Conservation (phyloP, 306 rosid species). For the Gynostemma pentaphyllum region DNA sequence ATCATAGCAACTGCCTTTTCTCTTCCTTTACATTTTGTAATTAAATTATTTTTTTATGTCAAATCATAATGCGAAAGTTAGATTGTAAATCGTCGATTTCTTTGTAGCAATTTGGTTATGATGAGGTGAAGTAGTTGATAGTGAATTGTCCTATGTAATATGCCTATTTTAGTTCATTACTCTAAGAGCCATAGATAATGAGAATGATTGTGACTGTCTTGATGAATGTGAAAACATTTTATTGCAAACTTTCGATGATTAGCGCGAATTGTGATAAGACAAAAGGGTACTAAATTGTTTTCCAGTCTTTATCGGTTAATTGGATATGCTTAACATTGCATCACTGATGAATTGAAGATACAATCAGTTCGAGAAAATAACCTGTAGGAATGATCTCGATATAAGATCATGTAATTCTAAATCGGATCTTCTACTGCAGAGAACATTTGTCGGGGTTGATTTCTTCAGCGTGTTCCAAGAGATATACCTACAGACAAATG, state of each 20-base stretch:
- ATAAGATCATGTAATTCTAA: not conserved
- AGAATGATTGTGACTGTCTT: too few relatives aligned
- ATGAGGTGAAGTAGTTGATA: not conserved
- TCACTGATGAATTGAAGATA: too few relatives aligned
- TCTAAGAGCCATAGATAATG: too few relatives aligned
- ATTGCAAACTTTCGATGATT: not conserved
- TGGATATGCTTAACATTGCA: too few relatives aligned
- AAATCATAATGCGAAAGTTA: not conserved
- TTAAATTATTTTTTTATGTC: not conserved
- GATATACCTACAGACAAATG: slow-evolving; percentile 67
- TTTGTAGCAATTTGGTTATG: not conserved
- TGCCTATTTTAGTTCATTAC: too few relatives aligned
- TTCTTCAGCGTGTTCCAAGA: slow-evolving; percentile 83
- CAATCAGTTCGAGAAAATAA: not conserved
- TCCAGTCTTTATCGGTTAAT: too few relatives aligned
- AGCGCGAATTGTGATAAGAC: not conserved
- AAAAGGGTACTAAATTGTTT: not conserved
- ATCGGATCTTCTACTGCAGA: slow-evolving; percentile 31
- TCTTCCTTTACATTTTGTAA: not conserved
- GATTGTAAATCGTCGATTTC: not conserved
- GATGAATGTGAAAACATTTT: not conserved
- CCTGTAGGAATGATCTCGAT: not conserved
- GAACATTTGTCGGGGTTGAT: slow-evolving; percentile 96
- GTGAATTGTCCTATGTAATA: not conserved
- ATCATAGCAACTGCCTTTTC: not conserved